Evolutionary conservation across 1,284 basidiomycete species (phyloP).

Genomic region (Lentinus polychrous): DNA sequence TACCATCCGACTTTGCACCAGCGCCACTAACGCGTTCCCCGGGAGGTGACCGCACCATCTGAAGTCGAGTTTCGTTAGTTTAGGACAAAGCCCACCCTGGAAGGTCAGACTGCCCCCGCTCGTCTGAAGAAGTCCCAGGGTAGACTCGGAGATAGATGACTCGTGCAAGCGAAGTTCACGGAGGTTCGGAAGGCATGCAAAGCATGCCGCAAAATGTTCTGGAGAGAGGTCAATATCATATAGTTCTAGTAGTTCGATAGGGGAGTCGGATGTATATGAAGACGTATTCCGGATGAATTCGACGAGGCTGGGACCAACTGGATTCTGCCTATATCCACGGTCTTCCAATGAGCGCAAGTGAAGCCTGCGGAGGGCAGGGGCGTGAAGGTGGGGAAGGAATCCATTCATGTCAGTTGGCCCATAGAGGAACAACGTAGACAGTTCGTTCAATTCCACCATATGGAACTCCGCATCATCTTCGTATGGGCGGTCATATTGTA

Average conservation of each 20-base stretch:
- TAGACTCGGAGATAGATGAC: conserved; percentile 49
- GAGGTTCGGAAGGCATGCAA: conserved; percentile 33
- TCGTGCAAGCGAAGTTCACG: conserved; percentile 51
- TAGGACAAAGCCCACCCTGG: conserved; percentile 35
- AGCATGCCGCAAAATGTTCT: conserved; percentile 34
- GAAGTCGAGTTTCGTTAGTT: conserved; percentile 43
- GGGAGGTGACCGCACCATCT: conserved; percentile 55
- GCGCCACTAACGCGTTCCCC: conserved; percentile 42
- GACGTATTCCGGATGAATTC: conserved; percentile 34
- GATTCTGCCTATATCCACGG: conserved; percentile 30
- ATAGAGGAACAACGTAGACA: conserved; percentile 35
- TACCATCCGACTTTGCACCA: conserved; percentile 34
- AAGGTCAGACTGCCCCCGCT: conserved; percentile 22
- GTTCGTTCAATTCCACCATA: conserved; percentile 27
- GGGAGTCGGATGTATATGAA: conserved; percentile 7
- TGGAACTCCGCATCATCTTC: conserved; percentile 21
- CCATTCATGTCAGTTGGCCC: conserved; percentile 37
- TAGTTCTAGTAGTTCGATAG: conserved; percentile 46
- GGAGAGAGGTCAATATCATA: conserved; percentile 46
- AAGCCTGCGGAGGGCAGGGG: conserved; percentile 38
- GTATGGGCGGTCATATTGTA: conserved; percentile 28
- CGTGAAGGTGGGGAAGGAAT: conserved; percentile 34
- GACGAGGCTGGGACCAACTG: conserved; percentile 31
- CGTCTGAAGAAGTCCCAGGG: conserved; percentile 31
- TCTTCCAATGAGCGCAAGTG: conserved; percentile 40